Percentiles rank a stretch among this genome's conserved stretches.
These are phyloP conservation scores for Huntiella moniliformis DNA, from an alignment of 2,329 filamentous ascomycete genomes.

Conservation along the genomic window DNA sequence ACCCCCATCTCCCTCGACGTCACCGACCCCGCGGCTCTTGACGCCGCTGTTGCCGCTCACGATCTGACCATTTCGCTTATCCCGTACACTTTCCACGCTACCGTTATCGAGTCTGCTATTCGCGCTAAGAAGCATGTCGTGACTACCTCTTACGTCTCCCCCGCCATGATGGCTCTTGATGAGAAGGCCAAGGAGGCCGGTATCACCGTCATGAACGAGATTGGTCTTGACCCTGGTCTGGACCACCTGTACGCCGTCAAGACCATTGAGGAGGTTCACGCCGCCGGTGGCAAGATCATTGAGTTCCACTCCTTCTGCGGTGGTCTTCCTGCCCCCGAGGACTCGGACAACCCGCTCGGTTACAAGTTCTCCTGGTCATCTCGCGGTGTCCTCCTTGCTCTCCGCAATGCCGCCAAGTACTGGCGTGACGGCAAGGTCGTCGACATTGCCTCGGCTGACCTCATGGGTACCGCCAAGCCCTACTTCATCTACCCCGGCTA, in stretches of 20 bases:
- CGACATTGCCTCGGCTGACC: slow-evolving; percentile 39
- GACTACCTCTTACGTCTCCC: slow-evolving; percentile 83
- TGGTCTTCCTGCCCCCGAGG: slow-evolving; percentile 51
- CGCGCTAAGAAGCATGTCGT: slow-evolving; percentile 89
- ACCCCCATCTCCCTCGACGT: slow-evolving; percentile 72
- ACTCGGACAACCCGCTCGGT: slow-evolving; percentile 72
- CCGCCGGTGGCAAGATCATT: slow-evolving; percentile 65
- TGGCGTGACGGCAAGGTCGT: slow-evolving; percentile 63
- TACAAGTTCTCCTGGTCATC: slow-evolving; percentile 71
- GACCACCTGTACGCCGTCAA: slow-evolving; percentile 68
- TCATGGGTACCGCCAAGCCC: slow-evolving; percentile 77
- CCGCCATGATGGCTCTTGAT: slow-evolving; percentile 81
- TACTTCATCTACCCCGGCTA: slow-evolving; percentile 83
- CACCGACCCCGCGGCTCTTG: slow-evolving; percentile 53
- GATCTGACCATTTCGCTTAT: slow-evolving; percentile 70
- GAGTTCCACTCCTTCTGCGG: slow-evolving; percentile 75
- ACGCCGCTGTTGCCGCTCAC: slow-evolving; percentile 60
- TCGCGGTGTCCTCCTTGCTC: slow-evolving; percentile 70
- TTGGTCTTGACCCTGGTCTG: slow-evolving; percentile 56
- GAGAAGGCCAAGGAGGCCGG: slow-evolving; percentile 68
- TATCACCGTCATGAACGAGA: slow-evolving; percentile 97
- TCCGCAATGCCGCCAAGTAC: slow-evolving; percentile 70
- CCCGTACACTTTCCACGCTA: slow-evolving; percentile 76
- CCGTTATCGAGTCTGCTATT: slow-evolving; percentile 86
- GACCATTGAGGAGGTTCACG: slow-evolving; percentile 76